Base-by-base conservation (phyloP, 495 filamentous ascomycete species). In the Staphylotrichum longicolle region DNA sequence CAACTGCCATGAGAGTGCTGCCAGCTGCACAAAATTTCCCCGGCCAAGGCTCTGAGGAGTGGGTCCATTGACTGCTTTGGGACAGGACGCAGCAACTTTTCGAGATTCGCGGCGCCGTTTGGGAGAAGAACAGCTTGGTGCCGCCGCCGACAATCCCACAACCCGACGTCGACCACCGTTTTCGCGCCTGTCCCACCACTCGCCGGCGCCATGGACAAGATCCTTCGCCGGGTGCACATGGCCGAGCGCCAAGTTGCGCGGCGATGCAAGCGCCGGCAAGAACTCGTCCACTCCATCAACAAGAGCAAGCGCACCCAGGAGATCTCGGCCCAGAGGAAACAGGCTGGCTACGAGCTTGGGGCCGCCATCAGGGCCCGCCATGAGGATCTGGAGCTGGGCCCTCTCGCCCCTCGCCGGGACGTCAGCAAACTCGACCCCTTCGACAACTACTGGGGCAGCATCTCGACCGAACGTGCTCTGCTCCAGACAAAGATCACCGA, bases 361-460 rank as follows among this genome's bases (percentile, higher is more conserved):
- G 27, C 30, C 0, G 75, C 76, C 50, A 70, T 75, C 56, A 57
- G 72, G 58, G 65, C 69, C 51, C 69, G 77, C 11, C 67, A 65
- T 41, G 88, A 94, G 69, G 90, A 96, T 70, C 93, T 86, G 80
- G 72, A 87, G 58, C 72, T 91, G 60, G 91, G 92, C 3, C 82
- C 86, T 3, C 68, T 96, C 48, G 88, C 90, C 1, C 91, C 91
- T 0, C 82, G 84, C 63, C 80, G 86, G 58, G 86, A 94, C 75
- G 74, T 83, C 40, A 83, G 86, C 42, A 67, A 54, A 47, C 3
- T 86, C 56, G 71, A 79, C 60, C 60, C 78, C 46, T 63, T 56
- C 58, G 56, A 55, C 15, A 45, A 50, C 47, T 63, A 65, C 64
- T 75, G 63, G 57, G 65, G 65, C 58, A 37, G 27, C 30, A 42